Evolutionary conservation across 140 eudicot species (phyloP).

Genomic region (Anethum foeniculum): DNA sequence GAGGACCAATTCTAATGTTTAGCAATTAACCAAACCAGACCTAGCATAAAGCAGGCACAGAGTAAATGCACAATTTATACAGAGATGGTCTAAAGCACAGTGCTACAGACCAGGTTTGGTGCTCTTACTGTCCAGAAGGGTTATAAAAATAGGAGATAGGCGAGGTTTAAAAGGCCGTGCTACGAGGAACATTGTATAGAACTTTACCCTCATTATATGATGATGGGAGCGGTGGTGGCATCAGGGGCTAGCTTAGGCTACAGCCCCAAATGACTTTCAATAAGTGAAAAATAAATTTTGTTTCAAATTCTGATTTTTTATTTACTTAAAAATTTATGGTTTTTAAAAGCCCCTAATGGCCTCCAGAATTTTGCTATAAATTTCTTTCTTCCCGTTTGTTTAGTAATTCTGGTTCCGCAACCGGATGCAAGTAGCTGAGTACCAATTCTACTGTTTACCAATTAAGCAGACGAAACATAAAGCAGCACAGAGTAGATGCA

Average conservation of each 20-base stretch:
- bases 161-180: slow-evolving; percentile 41
- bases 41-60: slow-evolving; percentile 1
- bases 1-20: background rate
- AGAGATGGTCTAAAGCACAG: background rate
- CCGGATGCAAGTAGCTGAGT: background rate
- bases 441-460: background rate
- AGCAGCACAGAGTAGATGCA: background rate
- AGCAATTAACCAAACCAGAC: background rate
- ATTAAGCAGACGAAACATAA: background rate
- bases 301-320: background rate
- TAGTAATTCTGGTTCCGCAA: no score
- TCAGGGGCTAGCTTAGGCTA: no score
- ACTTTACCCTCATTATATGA: background rate
- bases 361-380: no score
- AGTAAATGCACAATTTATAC: no score
- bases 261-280: no score
- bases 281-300: no score
- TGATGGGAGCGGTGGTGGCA: background rate
- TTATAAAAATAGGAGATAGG: slow-evolving; percentile 29
- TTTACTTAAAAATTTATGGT: background rate
- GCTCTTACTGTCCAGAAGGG: slow-evolving; percentile 35
- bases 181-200: background rate
- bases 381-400: no score
- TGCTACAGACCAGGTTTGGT: slow-evolving; percentile 38
- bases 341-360: background rate